phyloP scores from a whole-genome alignment of 2,329 filamentous ascomycete species.

The Achaetomium macrosporum region DNA sequence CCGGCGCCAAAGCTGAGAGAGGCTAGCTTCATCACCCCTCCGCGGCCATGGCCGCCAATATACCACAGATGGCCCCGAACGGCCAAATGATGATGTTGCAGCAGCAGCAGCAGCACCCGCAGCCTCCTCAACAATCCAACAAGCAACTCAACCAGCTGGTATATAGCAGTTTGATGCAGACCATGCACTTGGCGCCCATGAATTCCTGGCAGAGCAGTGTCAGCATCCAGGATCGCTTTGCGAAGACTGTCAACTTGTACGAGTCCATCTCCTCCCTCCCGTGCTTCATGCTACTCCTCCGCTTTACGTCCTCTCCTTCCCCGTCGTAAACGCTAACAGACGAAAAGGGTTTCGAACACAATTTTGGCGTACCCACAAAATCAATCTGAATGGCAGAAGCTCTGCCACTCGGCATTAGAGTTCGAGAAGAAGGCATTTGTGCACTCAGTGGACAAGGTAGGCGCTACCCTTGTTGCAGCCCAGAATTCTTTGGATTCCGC shows the following conservation, averaged over 20 bases:
- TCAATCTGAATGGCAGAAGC: conserved; percentile 35
- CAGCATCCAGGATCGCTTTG: conserved; percentile 29
- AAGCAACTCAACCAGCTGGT: conserved; percentile 13
- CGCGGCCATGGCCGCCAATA: conserved; percentile 56
- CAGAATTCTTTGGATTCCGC: neutral
- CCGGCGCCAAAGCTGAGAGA: neutral
- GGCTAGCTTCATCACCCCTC: conserved; percentile 17
- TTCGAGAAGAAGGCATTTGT: conserved; percentile 46
- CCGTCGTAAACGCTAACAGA: conserved; percentile 3
- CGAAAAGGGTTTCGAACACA: conserved; percentile 46
- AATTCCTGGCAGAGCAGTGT: conserved; percentile 33
- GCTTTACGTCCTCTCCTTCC: neutral
- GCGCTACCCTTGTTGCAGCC: conserved; percentile 8
- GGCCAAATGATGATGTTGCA: conserved; percentile 41
- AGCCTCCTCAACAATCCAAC: conserved; percentile 7
- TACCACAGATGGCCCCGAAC: conserved; percentile 49
- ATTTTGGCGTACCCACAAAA: conserved; percentile 38
- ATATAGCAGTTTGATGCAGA: conserved; percentile 26
- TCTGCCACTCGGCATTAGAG: conserved; percentile 37
- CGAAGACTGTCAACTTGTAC: conserved; percentile 34
- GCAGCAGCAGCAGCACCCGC: conserved; percentile 29
- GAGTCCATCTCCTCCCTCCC: conserved; percentile 13
- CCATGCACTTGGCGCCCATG: conserved; percentile 15
- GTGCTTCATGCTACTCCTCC: neutral
- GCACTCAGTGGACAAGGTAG: conserved; percentile 44